Percentiles rank a stretch among this genome's conserved stretches.
Conservation (phyloP, 179 eudicot species). For the Vitellaria paradoxa region DNA sequence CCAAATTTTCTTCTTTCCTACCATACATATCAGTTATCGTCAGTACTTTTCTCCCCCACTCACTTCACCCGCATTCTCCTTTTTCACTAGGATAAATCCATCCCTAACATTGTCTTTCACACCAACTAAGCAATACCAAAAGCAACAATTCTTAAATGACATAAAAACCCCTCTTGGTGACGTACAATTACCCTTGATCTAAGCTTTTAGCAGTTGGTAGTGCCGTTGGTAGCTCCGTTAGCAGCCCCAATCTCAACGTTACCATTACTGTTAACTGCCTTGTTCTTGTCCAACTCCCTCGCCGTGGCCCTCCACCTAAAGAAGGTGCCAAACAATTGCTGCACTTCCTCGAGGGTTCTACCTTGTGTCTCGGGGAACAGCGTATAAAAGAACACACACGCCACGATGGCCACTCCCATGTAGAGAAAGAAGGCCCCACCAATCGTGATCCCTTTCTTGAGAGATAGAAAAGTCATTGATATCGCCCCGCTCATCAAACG, state of each 20-base stretch:
- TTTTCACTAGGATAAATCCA: too few relatives aligned
- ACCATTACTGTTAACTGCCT: not conserved
- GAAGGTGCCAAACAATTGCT: slow-evolving; percentile 48
- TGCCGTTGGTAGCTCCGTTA: not conserved
- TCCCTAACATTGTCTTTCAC: too few relatives aligned
- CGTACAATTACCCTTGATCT: not conserved
- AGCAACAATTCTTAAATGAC: too few relatives aligned
- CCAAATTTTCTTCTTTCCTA: too few relatives aligned
- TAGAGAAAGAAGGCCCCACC: slow-evolving; percentile 74
- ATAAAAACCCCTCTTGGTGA: too few relatives aligned
- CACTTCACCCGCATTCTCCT: too few relatives aligned
- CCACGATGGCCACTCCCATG: slow-evolving; percentile 40
- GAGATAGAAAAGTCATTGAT: slow-evolving; percentile 54
- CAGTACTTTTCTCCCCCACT: too few relatives aligned
- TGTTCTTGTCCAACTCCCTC: not conserved
- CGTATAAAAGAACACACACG: slow-evolving; percentile 63
- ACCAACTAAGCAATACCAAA: too few relatives aligned
- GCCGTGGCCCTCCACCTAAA: not conserved
- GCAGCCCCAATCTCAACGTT: not conserved
- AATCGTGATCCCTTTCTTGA: slow-evolving; percentile 44
- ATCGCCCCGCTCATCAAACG: slow-evolving; percentile 63
- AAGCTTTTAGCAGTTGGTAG: too few relatives aligned
- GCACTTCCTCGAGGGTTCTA: slow-evolving; percentile 49
- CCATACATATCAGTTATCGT: too few relatives aligned
- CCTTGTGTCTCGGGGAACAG: slow-evolving; percentile 75